phyloP scores from a whole-genome alignment of 345 rosid genomes.

The Eucalyptus marginata region DNA sequence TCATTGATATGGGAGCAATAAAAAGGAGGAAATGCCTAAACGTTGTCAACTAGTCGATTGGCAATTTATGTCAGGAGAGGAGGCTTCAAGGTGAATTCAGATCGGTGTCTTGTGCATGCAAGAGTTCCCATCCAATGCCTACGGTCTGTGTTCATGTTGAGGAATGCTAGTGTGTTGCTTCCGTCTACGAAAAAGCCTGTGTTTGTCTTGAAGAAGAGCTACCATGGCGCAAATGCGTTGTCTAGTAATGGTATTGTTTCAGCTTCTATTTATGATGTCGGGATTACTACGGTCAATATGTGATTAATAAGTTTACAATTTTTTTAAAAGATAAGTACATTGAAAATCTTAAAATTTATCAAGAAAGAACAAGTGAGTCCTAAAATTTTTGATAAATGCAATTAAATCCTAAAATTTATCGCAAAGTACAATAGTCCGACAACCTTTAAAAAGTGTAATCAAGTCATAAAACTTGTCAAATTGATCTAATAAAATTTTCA shows the following conservation, averaged over 20 bases:
- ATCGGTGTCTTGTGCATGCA: not conserved
- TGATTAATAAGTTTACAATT: not conserved
- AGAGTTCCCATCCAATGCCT: not conserved
- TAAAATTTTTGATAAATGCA: rapidly evolving
- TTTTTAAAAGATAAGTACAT: rapidly evolving
- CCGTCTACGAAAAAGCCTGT: not conserved
- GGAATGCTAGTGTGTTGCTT: not conserved
- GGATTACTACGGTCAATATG: not conserved
- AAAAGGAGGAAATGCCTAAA: not conserved
- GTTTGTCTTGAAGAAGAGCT: not conserved
- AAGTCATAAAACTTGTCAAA: too few species aligned
- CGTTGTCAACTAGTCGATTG: not conserved
- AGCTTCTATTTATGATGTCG: not conserved
- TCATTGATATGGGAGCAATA: not conserved
- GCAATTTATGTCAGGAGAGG: not conserved
- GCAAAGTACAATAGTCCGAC: too few species aligned
- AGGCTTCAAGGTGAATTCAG: not conserved
- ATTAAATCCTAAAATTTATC: too few species aligned
- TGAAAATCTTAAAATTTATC: too few species aligned
- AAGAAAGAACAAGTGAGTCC: rapidly evolving
- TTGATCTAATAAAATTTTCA: rapidly evolving
- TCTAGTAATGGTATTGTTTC: not conserved
- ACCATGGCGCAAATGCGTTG: not conserved
- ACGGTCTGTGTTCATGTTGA: not conserved
- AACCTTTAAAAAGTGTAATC: rapidly evolving